Conservation (phyloP, 192 early-diverging fungal species). For the Umbelopsis vinacea region DNA sequence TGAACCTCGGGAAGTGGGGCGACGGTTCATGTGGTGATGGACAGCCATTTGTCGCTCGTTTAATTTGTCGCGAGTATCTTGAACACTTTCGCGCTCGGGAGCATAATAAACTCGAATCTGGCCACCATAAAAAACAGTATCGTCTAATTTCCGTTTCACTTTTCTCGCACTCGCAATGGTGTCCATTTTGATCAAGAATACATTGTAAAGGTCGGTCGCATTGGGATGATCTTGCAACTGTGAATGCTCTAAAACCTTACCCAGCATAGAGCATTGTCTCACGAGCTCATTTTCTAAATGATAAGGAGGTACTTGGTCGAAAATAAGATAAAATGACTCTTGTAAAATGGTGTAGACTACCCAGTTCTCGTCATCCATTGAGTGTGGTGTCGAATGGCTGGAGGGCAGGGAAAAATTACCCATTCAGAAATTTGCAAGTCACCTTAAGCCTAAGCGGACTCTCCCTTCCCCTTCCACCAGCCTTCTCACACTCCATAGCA, state of each 20-base stretch:
- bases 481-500: slow-evolving; percentile 16
- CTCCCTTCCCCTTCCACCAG: not conserved
- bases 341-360: slow-evolving; percentile 39
- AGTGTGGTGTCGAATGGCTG: not conserved
- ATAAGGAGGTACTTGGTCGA: slow-evolving; percentile 37
- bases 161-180: slow-evolving; percentile 33
- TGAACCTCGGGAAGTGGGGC: not conserved
- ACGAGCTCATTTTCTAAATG: slow-evolving; percentile 27
- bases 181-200: slow-evolving; percentile 35
- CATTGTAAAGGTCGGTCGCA: slow-evolving; percentile 32
- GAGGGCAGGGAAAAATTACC: not conserved
- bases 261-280: slow-evolving; percentile 15
- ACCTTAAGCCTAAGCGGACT: not conserved
- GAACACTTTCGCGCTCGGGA: slow-evolving; percentile 44
- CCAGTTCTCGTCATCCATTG: too few species aligned
- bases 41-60: slow-evolving; percentile 36
- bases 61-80: slow-evolving; percentile 50
- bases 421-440: slow-evolving; percentile 12
- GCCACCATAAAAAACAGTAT: slow-evolving; percentile 41
- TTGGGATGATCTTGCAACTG: slow-evolving; percentile 32
- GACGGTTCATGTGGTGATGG: not conserved
- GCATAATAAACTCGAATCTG: slow-evolving; percentile 43
- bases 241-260: slow-evolving; percentile 20
- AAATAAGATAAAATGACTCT: slow-evolving; percentile 39
- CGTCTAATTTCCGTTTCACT: slow-evolving; percentile 44